Evolutionary conservation across 768 basidiomycete species (phyloP).

Genomic region (Leccinum aurantiacum): DNA sequence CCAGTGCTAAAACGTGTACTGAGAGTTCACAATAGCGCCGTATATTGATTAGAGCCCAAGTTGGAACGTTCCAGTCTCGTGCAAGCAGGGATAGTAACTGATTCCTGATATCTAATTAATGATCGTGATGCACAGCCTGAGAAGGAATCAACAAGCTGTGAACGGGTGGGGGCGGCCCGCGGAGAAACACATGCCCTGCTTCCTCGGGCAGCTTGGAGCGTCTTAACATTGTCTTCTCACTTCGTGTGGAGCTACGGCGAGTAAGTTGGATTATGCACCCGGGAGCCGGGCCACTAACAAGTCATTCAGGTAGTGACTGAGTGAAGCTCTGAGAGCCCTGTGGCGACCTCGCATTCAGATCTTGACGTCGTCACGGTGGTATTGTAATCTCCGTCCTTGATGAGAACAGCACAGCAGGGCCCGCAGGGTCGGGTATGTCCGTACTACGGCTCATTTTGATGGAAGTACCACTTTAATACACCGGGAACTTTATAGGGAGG

Average conservation of each 20-base stretch:
- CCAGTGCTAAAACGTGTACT: background rate
- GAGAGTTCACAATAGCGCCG: no score
- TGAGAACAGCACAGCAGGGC: background rate
- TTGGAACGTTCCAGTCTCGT: background rate
- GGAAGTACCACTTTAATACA: background rate
- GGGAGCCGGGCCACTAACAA: no score
- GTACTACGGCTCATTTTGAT: background rate
- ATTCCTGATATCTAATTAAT: background rate
- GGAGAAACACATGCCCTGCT: background rate
- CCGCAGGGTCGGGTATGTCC: background rate
- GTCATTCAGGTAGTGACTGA: no score
- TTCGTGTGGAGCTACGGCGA: no score
- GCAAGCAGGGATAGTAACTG: background rate
- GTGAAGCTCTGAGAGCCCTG: background rate
- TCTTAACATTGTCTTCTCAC: no score
- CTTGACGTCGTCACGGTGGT: background rate
- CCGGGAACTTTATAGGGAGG: no score
- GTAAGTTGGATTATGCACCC: no score
- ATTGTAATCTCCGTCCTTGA: background rate
- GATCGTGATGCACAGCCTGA: background rate
- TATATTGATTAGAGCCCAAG: background rate
- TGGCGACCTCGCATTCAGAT: background rate
- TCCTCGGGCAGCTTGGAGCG: background rate
- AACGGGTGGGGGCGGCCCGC: background rate
- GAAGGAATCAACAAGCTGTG: no score